These are phyloP conservation scores for Quercus bicolor DNA, from an alignment of 306 rosid species.

Conservation along the genomic window DNA sequence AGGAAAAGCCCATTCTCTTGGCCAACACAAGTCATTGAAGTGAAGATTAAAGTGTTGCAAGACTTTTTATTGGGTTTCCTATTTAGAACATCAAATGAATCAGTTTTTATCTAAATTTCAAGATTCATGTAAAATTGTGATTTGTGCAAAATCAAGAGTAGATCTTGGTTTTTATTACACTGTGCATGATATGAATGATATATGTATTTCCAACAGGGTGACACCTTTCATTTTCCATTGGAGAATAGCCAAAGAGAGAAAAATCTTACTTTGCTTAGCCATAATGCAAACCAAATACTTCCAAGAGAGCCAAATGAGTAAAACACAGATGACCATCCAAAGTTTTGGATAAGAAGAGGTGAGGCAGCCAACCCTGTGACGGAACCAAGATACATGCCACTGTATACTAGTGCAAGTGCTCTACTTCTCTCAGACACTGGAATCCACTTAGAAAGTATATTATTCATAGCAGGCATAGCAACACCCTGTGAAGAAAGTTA, in stretches of 20 bases:
- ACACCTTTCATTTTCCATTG: background rate
- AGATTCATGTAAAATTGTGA: no score
- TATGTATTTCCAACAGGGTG: background rate
- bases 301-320: conserved; percentile 97
- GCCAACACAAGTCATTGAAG: no score
- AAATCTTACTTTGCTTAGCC: conserved; percentile 72
- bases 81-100: no score
- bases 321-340: conserved; percentile 96
- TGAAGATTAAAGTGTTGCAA: no score
- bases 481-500: conserved; percentile 67
- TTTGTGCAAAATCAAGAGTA: no score
- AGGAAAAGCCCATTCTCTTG: no score
- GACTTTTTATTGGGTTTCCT: no score
- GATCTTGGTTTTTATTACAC: no score
- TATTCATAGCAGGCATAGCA: conserved; percentile 99
- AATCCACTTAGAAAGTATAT: conserved; percentile 88
- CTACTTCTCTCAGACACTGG: conserved; percentile 98
- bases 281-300: conserved; percentile 86
- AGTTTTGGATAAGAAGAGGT: conserved; percentile 66
- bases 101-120: no score
- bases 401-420: conserved; percentile 89
- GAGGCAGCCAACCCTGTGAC: conserved; percentile 88
- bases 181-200: no score
- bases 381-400: conserved; percentile 99
- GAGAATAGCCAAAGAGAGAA: conserved; percentile 14